Evolutionary conservation across 768 basidiomycete species (phyloP).

Genomic region (Tephrocybe rancida): DNA sequence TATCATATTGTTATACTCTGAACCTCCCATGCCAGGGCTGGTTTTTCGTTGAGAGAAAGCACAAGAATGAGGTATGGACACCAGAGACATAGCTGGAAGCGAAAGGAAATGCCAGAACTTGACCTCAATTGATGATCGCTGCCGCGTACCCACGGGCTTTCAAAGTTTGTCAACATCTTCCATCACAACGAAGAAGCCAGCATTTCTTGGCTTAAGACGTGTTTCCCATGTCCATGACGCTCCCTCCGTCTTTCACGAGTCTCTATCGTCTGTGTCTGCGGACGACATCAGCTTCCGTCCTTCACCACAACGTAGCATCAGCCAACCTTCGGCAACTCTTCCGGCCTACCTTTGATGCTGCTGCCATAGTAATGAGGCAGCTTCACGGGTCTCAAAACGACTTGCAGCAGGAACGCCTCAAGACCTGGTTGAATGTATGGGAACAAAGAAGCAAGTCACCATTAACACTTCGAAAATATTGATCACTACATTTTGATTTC

Average conservation of each 20-base stretch:
- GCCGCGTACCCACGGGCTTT: too few relatives aligned
- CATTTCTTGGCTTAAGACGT: too few relatives aligned
- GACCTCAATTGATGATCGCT: too few relatives aligned
- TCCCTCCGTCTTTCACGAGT: conserved; percentile 49
- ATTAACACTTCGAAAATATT: conserved; percentile 4
- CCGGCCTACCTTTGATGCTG: conserved; percentile 57
- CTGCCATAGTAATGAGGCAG: conserved; percentile 41
- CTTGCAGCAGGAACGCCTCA: conserved; percentile 29
- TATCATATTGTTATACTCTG: too few relatives aligned
- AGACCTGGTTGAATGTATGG: conserved; percentile 54
- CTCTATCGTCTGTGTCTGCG: conserved; percentile 64
- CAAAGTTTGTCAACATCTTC: too few relatives aligned
- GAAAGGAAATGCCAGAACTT: too few relatives aligned
- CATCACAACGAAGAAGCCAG: too few relatives aligned
- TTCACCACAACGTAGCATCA: conserved; percentile 50
- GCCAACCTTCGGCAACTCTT: conserved; percentile 48
- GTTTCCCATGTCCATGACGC: conserved; percentile 14
- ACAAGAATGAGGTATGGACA: too few relatives aligned
- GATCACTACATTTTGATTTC: conserved; percentile 7
- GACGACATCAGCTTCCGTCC: conserved; percentile 56
- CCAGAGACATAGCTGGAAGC: too few relatives aligned
- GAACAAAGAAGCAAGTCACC: conserved; percentile 52
- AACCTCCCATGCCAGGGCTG: too few relatives aligned
- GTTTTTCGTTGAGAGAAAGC: too few relatives aligned
- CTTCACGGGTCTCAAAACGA: conserved; percentile 32